Evolutionary conservation across 345 rosid genomes (phyloP).

Genomic region (Ceriops decandra): DNA sequence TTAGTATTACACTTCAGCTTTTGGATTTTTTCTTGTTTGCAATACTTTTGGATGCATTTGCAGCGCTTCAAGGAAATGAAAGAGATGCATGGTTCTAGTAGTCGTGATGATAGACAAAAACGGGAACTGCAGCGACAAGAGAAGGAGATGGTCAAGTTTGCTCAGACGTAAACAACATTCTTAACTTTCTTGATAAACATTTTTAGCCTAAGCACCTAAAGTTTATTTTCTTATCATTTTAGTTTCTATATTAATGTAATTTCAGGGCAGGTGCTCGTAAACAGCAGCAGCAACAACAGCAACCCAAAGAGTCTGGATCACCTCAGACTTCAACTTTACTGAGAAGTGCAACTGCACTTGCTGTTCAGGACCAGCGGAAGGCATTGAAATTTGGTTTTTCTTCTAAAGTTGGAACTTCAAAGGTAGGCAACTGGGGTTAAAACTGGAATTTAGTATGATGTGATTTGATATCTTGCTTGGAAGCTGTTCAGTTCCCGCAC

Average conservation of each 20-base stretch:
- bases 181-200: conserved; percentile 4
- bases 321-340: conserved; percentile 28
- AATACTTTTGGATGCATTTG: conserved; percentile 15
- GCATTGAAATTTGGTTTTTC: conserved; percentile 84
- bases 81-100: conserved; percentile 79
- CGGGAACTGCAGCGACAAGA: conserved; percentile 86
- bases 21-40: background rate
- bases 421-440: conserved; percentile 42
- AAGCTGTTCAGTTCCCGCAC: background rate
- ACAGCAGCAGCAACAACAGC: conserved; percentile 40
- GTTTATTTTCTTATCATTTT: background rate
- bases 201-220: background rate
- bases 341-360: conserved; percentile 41
- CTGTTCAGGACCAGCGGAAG: conserved; percentile 78
- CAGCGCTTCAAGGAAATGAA: conserved; percentile 97
- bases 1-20: background rate
- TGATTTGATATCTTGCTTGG: background rate
- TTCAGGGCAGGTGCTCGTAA: conserved; percentile 84
- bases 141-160: conserved; percentile 86
- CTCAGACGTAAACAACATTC: conserved; percentile 33
- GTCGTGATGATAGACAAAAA: conserved; percentile 91
- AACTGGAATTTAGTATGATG: background rate
- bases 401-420: conserved; percentile 57
- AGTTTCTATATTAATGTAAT: conserved; percentile 7
- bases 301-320: conserved; percentile 45